Base-by-base conservation (phyloP, 495 filamentous ascomycete species). In the Aspergillus leporis region DNA sequence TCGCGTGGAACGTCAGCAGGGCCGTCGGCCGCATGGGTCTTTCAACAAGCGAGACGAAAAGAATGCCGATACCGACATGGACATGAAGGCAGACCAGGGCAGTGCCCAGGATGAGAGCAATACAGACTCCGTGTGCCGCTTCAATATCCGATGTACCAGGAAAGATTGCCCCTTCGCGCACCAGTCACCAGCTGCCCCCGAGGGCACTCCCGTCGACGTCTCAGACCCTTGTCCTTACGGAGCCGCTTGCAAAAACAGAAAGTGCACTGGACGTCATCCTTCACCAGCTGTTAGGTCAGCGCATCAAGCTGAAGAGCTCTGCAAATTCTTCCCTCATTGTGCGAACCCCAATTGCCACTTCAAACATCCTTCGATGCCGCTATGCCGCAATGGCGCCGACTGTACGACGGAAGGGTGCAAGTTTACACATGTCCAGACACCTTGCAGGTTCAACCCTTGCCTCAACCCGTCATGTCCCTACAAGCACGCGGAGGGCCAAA, bases 261-360 rank as follows among this genome's bases (percentile, higher is more conserved):
- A 99, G 73, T 99, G 94, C 66, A 89, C 89, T 2, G 93, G 85
- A 23, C 87, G 90, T 12, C 94, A 99, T 70, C 94, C 94, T 5
- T 98, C 94, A 19, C 94, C 95, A 12, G 91, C 93, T 10, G 81
- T 87, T 59, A 90, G 86, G 69, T 70, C 82, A 34, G 85, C 85
- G 13, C 88, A 91, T 73, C 88, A 94, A 70, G 81, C 86, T 50
- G 89, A 96, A 68, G 83, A 87, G 68, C 87, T 96, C 66, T 99
- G 94, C 87, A 90, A 86, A 66, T 99, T 93, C 81, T 97, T 86
- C 71, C 92, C 94, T 41, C 89, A 97, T 76, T 99, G 94, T 79
- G 87, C 89, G 40, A 96, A 96, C 69, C 81, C 87, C 8, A 74
- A 81, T 56, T 99, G 94, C 68, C 84, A 89, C 10, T 99, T 96